Conservation (phyloP, 169 alveolate genomes). For the Theileria parva region DNA sequence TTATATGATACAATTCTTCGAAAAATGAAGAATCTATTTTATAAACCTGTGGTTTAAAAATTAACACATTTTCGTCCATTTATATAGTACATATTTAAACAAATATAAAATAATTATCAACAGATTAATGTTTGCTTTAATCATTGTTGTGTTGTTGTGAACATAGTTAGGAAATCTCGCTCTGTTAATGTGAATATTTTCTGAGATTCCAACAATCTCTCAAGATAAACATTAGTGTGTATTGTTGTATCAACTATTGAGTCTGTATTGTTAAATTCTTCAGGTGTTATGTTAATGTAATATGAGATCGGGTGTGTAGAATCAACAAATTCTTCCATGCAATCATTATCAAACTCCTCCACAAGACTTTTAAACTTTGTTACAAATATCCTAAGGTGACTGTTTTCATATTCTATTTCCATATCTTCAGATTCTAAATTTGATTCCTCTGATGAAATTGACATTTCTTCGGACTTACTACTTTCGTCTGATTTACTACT, state of each 20-base stretch:
- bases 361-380: neutral
- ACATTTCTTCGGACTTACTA: neutral
- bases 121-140: neutral
- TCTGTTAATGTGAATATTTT: slow-evolving; percentile 16
- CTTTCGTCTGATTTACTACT: neutral
- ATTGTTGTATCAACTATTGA: neutral
- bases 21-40: slow-evolving; percentile 57
- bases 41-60: slow-evolving; percentile 31
- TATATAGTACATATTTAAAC: neutral
- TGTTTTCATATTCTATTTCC: neutral
- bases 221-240: neutral
- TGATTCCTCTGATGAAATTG: neutral
- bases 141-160: neutral
- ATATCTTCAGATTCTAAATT: neutral
- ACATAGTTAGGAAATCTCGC: slow-evolving; percentile 12
- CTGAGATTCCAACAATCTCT: neutral
- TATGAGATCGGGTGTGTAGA: neutral
- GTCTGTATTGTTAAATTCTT: neutral
- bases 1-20: slow-evolving; percentile 33
- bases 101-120: neutral
- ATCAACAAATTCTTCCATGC: neutral
- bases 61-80: slow-evolving; percentile 7
- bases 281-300: neutral
- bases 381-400: neutral
- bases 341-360: neutral